Evolutionary conservation across 176 grass and related monocot species (phyloP).

Genomic region (Eleusine coracana): DNA sequence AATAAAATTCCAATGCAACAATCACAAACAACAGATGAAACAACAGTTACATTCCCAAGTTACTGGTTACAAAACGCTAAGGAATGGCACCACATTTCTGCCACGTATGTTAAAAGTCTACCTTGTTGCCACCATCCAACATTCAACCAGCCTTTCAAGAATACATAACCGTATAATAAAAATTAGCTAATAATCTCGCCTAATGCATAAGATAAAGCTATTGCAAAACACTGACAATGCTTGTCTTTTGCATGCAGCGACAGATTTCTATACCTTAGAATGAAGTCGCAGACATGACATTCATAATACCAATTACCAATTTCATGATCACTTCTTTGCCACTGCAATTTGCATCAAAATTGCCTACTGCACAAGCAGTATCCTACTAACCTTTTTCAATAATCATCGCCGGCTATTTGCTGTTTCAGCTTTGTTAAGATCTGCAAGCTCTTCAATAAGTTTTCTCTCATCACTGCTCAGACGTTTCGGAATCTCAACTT

Average conservation of each 20-base stretch:
- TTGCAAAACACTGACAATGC: slow-evolving; percentile 35
- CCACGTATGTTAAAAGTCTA: background rate
- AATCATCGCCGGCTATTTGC: slow-evolving; percentile 72
- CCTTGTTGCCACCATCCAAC: background rate
- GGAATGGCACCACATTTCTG: slow-evolving; percentile 10
- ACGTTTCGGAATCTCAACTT: slow-evolving; percentile 96
- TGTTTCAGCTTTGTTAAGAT: slow-evolving; percentile 66
- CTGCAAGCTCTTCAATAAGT: slow-evolving; percentile 87
- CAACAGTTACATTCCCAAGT: slow-evolving; percentile 19
- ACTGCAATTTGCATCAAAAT: slow-evolving; percentile 60
- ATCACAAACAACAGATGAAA: background rate
- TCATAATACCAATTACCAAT: slow-evolving; percentile 2
- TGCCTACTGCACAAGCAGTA: slow-evolving; percentile 35
- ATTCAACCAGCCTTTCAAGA: slow-evolving; percentile 34
- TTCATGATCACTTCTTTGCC: slow-evolving; percentile 5
- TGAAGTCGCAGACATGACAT: slow-evolving; percentile 30
- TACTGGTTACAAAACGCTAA: slow-evolving; percentile 24
- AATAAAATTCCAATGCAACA: slow-evolving; percentile 8
- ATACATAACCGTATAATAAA: slow-evolving; percentile 21
- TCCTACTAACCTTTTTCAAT: slow-evolving; percentile 23
- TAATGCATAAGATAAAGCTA: slow-evolving; percentile 38
- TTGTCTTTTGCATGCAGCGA: slow-evolving; percentile 31
- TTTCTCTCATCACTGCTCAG: slow-evolving; percentile 88
- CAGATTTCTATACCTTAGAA: slow-evolving; percentile 36
- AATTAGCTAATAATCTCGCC: slow-evolving; percentile 43